Conservation (phyloP, 768 basidiomycete genomes). For the Podaxis carcinomalis region DNA sequence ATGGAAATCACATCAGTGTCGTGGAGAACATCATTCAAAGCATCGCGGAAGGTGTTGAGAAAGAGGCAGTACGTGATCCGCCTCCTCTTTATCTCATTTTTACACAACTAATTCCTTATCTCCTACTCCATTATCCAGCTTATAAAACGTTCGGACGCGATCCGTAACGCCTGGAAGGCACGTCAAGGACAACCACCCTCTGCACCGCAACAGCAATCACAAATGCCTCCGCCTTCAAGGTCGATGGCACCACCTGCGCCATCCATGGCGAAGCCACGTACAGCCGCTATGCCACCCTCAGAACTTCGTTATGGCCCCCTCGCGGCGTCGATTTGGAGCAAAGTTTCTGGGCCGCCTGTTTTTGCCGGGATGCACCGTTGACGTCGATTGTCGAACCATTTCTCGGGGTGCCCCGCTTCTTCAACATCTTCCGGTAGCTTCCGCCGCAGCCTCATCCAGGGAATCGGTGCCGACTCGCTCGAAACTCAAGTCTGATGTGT, state of each 20-base stretch:
- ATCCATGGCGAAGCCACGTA: slow-evolving; percentile 18
- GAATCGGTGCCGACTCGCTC: not conserved
- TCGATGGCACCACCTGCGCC: slow-evolving; percentile 18
- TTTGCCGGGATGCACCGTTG: slow-evolving; percentile 68
- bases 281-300: slow-evolving; percentile 22
- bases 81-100: not conserved
- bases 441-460: not conserved
- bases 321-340: slow-evolving; percentile 64
- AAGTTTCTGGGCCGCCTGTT: slow-evolving; percentile 59
- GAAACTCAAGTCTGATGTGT: not conserved
- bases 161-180: slow-evolving; percentile 74
- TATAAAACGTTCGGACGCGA: slow-evolving; percentile 54
- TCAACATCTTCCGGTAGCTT: not conserved
- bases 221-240: slow-evolving; percentile 21
- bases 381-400: slow-evolving; percentile 13
- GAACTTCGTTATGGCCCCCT: slow-evolving; percentile 65
- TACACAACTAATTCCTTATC: not conserved
- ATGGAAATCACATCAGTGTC: slow-evolving; percentile 83
- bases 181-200: slow-evolving; percentile 37
- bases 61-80: slow-evolving; percentile 61
- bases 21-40: slow-evolving; percentile 88
- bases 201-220: slow-evolving; percentile 18
- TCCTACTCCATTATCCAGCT: slow-evolving; percentile 41
- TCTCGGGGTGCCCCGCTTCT: not conserved
- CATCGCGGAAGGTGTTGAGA: slow-evolving; percentile 93